A percentile compares a stretch with the other conserved stretches of the same genome.
phyloP scores from a whole-genome alignment of 108 stramenopile species.

The Stephanodiscus minutulus region DNA sequence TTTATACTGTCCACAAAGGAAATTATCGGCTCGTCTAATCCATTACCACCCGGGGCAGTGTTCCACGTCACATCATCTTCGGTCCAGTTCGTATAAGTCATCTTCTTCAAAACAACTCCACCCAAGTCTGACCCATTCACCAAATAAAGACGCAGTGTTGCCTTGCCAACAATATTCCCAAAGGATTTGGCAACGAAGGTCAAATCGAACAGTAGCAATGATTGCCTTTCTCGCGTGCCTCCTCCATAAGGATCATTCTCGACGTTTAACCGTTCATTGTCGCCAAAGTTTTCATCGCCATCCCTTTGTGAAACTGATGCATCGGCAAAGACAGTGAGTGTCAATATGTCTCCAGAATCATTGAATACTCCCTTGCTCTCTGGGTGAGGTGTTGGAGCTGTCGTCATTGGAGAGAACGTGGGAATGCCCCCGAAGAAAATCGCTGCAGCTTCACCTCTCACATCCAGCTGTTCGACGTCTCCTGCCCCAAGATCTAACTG shows the following conservation, averaged over 20 bases:
- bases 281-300: constrained; percentile 32
- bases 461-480: too few relatives aligned
- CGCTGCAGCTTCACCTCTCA: not conserved
- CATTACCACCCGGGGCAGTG: constrained; percentile 39
- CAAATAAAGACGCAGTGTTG: constrained; percentile 34
- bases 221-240: constrained; percentile 26
- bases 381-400: constrained; percentile 5
- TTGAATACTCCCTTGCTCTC: constrained; percentile 20
- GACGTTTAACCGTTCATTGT: constrained; percentile 13
- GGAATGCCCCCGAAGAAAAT: not conserved
- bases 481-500: too few relatives aligned
- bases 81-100: constrained; percentile 32
- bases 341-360: constrained; percentile 27
- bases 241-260: constrained; percentile 19
- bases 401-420: constrained; percentile 1
- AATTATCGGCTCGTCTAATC: constrained; percentile 30
- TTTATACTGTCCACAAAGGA: constrained; percentile 30
- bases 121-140: constrained; percentile 23
- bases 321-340: constrained; percentile 28
- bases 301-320: constrained; percentile 26
- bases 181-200: constrained; percentile 22
- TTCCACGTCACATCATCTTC: constrained; percentile 36
- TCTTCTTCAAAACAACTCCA: constrained; percentile 37
- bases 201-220: constrained; percentile 43
- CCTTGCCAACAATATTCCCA: constrained; percentile 14